Evolutionary conservation across 1,139 yeast genomes (phyloP).

Genomic region (Scheffersomyces stambukii): DNA sequence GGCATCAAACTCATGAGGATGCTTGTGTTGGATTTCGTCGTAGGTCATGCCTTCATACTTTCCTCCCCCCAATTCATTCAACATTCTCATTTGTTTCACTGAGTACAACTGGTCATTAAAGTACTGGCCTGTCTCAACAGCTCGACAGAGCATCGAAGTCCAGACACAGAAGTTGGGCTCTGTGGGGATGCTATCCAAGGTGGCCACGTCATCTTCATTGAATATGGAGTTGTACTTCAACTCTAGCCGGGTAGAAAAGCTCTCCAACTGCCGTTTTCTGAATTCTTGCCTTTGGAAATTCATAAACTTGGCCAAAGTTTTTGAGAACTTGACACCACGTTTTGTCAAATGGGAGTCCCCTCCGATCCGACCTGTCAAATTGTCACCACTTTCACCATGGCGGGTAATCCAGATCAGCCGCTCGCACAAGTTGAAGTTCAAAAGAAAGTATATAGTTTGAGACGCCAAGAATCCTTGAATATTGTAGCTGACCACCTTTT

Average conservation of each 20-base stretch:
- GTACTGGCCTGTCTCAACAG: conserved; percentile 71
- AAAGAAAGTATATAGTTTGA: conserved; percentile 83
- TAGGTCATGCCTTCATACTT: conserved; percentile 90
- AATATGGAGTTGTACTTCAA: conserved; percentile 33
- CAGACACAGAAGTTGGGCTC: conserved; percentile 82
- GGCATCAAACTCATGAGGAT: conserved; percentile 76
- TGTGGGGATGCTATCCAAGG: conserved; percentile 40
- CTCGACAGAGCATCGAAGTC: conserved; percentile 82
- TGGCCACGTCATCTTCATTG: conserved; percentile 19
- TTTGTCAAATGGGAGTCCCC: conserved; percentile 82
- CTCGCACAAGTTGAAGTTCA: conserved; percentile 86
- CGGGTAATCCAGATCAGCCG: conserved; percentile 94
- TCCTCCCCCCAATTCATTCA: conserved; percentile 92
- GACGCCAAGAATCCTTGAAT: conserved; percentile 92
- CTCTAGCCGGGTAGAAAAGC: conserved; percentile 43
- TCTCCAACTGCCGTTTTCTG: conserved; percentile 56
- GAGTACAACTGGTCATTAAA: conserved; percentile 75
- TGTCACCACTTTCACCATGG: conserved; percentile 89
- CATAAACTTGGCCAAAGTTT: conserved; percentile 71
- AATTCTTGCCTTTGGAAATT: conserved; percentile 68
- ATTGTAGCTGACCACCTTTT: conserved; percentile 86
- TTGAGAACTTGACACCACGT: conserved; percentile 72
- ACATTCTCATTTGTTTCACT: conserved; percentile 85
- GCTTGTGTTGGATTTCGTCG: conserved; percentile 64
- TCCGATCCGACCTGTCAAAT: conserved; percentile 80